Evolutionary conservation across 1,139 yeast species (phyloP), one percentile per base, ranked within the genome.

Genomic region (Zygosaccharomyces pseudobailii): DNA sequence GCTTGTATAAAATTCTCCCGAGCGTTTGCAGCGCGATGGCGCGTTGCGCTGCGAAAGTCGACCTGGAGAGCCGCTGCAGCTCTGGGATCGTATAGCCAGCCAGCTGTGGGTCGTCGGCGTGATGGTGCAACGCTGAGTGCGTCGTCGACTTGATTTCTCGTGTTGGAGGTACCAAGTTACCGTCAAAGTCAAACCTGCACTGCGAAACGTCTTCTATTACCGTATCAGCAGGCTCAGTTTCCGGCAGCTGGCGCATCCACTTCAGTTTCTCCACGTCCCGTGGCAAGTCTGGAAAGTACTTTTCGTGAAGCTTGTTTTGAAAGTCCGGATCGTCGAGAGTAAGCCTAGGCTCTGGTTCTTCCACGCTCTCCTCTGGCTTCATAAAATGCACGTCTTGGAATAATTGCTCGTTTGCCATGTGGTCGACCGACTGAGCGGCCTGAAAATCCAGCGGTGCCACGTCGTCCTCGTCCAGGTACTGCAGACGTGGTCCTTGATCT

Each of bases 21-120:
- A 90, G 63, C 9, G 94, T 87, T 62, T 86, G 88, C 33, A 90
- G 82, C 22, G 96, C 89, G 21, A 92, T 76, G 52, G 94, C 80
- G 45, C 97, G 73, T 66, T 92, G 99, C 0, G 95, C 82, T 1
- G 95, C 80, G 46, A 85, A 79, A 0, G 85, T 79, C 1, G 96
- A 87, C 54, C 96, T 73, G 3, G 90, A 72, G 46, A 88, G 74
- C 58, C 85, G 95, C 0, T 86, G 85, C 44, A 92, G 72, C 62
- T 92, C 99, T 1, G 79, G 73, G 22, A 92, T 66, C 0, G 97
- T 89, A 65, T 92, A 92, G 0, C 99, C 99, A 0, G 98, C 96
- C 47, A 90, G 73, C 39, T 84, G 82, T 0, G 97, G 97, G 47
- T 84, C 81, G 22, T 85, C 88, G 0, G 96, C 78, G 65, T 92